Conservation (phyloP, 2,329 filamentous ascomycete species). For the Ampelomyces quisqualis region DNA sequence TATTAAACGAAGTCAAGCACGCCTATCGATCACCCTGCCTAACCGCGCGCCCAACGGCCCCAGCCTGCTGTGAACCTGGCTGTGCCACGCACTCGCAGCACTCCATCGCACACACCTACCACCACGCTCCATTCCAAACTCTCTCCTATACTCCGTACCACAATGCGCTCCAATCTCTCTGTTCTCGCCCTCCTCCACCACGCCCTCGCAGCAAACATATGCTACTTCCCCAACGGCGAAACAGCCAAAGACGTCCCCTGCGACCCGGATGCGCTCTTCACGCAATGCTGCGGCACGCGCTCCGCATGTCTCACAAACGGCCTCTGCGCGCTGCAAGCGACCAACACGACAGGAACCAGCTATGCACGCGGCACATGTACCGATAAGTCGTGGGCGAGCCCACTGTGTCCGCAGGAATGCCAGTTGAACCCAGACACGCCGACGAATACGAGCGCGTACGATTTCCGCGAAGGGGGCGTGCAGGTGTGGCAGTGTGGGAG, state of each 20-base stretch:
- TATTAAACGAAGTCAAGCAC: too few relatives aligned
- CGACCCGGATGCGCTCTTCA: slow-evolving; percentile 9
- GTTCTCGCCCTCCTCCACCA: not conserved
- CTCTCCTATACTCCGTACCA: too few relatives aligned
- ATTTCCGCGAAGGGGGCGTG: slow-evolving; percentile 11
- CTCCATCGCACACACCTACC: too few relatives aligned
- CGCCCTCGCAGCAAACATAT: slow-evolving; percentile 5
- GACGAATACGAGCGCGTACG: slow-evolving; percentile 10
- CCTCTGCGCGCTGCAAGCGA: slow-evolving; percentile 10
- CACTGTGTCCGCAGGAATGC: slow-evolving; percentile 13
- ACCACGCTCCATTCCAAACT: too few relatives aligned
- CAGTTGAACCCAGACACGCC: slow-evolving; percentile 12
- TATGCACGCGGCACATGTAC: slow-evolving; percentile 16
- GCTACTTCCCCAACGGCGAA: slow-evolving; percentile 15
- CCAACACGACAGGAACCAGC: slow-evolving; percentile 11
- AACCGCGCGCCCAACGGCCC: too few relatives aligned
- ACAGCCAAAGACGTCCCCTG: slow-evolving; percentile 10
- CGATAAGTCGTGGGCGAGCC: slow-evolving; percentile 8
- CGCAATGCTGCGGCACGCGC: slow-evolving; percentile 12
- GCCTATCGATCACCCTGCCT: too few relatives aligned
- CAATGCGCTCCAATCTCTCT: too few relatives aligned
- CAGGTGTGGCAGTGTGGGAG: slow-evolving; percentile 14
- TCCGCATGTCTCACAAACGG: slow-evolving; percentile 14
- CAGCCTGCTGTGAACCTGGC: too few relatives aligned
- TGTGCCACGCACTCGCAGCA: too few relatives aligned